Percentiles rank a stretch among this genome's conserved stretches.
Evolutionary conservation across 495 filamentous ascomycete species (phyloP).

Genomic region (Podospora pseudoanserina): DNA sequence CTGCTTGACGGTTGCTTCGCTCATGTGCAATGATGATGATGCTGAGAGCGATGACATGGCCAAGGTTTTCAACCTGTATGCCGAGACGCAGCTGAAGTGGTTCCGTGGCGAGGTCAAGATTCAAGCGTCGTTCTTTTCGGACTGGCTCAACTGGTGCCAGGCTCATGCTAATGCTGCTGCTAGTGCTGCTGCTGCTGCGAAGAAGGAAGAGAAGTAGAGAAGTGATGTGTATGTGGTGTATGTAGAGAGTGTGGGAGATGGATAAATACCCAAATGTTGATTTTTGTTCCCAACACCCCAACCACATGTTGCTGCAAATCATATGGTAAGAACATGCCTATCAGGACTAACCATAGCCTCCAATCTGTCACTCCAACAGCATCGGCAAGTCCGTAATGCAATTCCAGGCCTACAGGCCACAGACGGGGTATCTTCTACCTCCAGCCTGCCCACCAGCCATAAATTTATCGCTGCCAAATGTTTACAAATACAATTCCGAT

Average conservation of each 20-base stretch:
- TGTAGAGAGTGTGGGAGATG: not conserved
- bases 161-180: slow-evolving; percentile 37
- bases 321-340: too few species aligned
- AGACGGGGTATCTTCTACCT: not conserved
- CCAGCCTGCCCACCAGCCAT: not conserved
- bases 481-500: slow-evolving; percentile 18
- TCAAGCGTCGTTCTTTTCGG: slow-evolving; percentile 47
- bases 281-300: slow-evolving; percentile 12
- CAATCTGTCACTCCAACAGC: not conserved
- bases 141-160: slow-evolving; percentile 59
- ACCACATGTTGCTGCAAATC: not conserved
- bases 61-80: slow-evolving; percentile 38
- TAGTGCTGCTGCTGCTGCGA: slow-evolving; percentile 6
- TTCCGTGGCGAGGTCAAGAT: slow-evolving; percentile 45
- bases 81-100: slow-evolving; percentile 43
- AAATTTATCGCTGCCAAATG: slow-evolving; percentile 12
- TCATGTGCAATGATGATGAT: slow-evolving; percentile 35
- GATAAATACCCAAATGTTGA: not conserved
- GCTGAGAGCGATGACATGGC: slow-evolving; percentile 31
- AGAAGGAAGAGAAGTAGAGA: slow-evolving; percentile 13
- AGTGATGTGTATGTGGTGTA: not conserved
- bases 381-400: not conserved
- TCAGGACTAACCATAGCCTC: not conserved
- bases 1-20: slow-evolving; percentile 46
- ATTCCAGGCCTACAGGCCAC: not conserved